These are phyloP conservation scores for Colletotrichum sp. DNA, from an alignment of 2,329 filamentous ascomycete genomes.

Conservation along the genomic window DNA sequence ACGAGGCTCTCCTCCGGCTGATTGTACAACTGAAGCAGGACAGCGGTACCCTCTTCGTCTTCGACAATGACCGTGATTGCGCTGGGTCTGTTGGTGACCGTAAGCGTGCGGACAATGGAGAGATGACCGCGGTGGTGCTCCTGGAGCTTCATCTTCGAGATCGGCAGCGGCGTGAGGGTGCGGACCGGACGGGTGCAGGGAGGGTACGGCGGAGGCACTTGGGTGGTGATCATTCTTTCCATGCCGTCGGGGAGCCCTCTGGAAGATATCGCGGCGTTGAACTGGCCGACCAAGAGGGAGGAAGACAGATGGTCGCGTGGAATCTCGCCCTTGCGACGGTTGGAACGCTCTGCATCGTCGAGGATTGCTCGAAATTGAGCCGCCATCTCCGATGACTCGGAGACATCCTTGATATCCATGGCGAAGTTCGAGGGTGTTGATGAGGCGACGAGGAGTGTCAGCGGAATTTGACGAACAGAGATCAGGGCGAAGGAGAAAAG, in stretches of 20 bases:
- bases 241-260: no score
- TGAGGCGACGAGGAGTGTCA: background rate
- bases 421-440: background rate
- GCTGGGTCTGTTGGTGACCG: constrained; percentile 20
- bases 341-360: background rate
- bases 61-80: constrained; percentile 37
- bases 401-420: background rate
- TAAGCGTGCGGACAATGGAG: constrained; percentile 24
- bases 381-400: background rate
- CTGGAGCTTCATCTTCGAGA: constrained; percentile 34
- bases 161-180: constrained; percentile 27
- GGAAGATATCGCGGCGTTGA: background rate
- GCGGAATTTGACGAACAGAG: background rate
- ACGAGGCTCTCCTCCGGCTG: constrained; percentile 41
- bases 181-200: constrained; percentile 25
- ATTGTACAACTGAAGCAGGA: constrained; percentile 45
- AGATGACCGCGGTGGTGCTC: constrained; percentile 30
- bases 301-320: background rate
- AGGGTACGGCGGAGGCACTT: constrained; percentile 21
- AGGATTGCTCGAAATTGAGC: background rate
- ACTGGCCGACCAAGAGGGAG: background rate
- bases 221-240: background rate
- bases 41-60: constrained; percentile 40
- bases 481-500: background rate
- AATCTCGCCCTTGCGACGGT: background rate